These are phyloP conservation scores for Rubia peregrina DNA, from an alignment of 305 asterid species.

Conservation along the genomic window DNA sequence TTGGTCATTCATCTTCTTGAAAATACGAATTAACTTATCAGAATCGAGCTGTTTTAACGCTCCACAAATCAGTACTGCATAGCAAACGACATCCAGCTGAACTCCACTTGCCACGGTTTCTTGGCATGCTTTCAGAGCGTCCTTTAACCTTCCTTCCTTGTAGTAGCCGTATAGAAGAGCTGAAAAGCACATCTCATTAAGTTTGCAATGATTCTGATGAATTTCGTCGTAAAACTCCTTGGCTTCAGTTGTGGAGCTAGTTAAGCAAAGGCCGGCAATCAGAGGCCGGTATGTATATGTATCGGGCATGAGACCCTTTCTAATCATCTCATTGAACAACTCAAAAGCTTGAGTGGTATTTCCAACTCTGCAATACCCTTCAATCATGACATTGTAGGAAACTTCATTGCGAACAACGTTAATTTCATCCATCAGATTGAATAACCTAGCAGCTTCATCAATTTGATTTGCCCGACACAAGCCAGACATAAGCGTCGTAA, in stretches of 20 bases:
- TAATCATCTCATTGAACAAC: conserved; percentile 61
- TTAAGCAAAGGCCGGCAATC: conserved; percentile 58
- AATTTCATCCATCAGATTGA: conserved; percentile 47
- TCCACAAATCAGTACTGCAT: conserved; percentile 54
- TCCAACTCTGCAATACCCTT: conserved; percentile 63
- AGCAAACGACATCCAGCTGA: conserved; percentile 59
- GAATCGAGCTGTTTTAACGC: conserved; percentile 40
- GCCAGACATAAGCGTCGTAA: conserved; percentile 65
- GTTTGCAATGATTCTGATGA: conserved; percentile 34
- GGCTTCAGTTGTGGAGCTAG: conserved; percentile 58
- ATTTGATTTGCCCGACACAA: conserved; percentile 49
- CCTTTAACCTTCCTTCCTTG: conserved; percentile 53
- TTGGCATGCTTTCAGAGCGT: conserved; percentile 40
- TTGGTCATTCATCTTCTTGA: conserved; percentile 48
- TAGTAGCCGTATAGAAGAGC: conserved; percentile 71
- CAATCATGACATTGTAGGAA: conserved; percentile 72
- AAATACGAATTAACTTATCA: conserved; percentile 27
- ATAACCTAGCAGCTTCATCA: conserved; percentile 52
- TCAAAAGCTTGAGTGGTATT: conserved; percentile 50
- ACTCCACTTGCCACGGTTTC: conserved; percentile 63
- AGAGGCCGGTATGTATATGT: conserved; percentile 70
- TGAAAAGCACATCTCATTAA: conserved; percentile 74
- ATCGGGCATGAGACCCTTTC: conserved; percentile 67
- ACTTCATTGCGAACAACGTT: conserved; percentile 57
- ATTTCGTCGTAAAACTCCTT: conserved; percentile 49